Evolutionary conservation across 768 basidiomycete species (phyloP), one percentile per base, ranked within the genome.

Genomic region (Plicaturopsis crispa): DNA sequence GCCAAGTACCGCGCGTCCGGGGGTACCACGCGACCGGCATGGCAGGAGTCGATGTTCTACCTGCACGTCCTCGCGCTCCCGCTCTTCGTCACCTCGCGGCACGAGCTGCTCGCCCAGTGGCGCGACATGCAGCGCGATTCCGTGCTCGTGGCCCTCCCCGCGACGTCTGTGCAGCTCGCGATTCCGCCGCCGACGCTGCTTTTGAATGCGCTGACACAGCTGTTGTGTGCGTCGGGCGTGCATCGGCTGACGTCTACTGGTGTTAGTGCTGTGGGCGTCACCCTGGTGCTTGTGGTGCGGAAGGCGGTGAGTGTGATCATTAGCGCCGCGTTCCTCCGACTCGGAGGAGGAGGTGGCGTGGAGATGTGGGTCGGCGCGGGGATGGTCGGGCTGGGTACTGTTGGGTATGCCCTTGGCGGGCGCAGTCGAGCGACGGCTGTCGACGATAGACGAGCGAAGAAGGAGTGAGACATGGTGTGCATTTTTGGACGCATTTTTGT

Each of bases 11-110:
- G 71, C 10, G 48, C 42, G 7, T 42, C 49, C 51, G 42, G n/a
- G 40, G 33, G 30, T 48, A 43, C 30, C 18, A n/a, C 14, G 31
- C 10, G 11, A 26, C 48, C 58, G 0, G 56, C 74, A 31, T 96
- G 92, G 92, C 77, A 84, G 51, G 92, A 96, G 60, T 81, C 78
- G 35, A 78, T 97, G 75, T 97, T 94, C 63, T 97, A 91, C 63
- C 69, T 87, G 16, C 88, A 91, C 58, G 76, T 81, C 50, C 73
- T 90, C 38, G 75, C 80, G 10, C 67, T 91, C 10, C 88, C 86
- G 5, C 69, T 89, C 67, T 90, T 91, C 62, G 43, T 71, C 42
- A 74, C 75, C 40, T 63, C 85, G 26, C 62, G 75, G 1, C 49
- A 63, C 14, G 74, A 73, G 50, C 64, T 90, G 40, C 31, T 49